Percentiles rank a stretch among this genome's conserved stretches.
These are phyloP conservation scores for Penicillium crystallinum DNA, from an alignment of 495 filamentous ascomycete genomes.

Conservation along the genomic window DNA sequence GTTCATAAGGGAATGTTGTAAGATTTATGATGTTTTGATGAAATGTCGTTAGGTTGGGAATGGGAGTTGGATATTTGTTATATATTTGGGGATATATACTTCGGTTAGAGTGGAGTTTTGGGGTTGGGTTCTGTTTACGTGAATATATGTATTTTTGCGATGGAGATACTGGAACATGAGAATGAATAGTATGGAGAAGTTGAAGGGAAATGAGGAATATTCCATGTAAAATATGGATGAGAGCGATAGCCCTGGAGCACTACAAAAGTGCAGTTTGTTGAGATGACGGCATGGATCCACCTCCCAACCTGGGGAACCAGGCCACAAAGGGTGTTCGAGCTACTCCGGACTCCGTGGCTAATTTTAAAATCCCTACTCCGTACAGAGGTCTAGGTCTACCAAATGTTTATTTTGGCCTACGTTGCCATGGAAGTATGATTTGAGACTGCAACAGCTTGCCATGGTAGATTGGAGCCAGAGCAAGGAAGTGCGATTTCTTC, in stretches of 20 bases:
- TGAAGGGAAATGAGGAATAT: no score
- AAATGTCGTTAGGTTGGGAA: not conserved
- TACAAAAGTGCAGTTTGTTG: not conserved
- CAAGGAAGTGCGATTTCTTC: constrained; percentile 25
- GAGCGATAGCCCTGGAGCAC: not conserved
- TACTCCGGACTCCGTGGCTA: not conserved
- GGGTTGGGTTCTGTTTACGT: not conserved
- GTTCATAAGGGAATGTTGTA: not conserved
- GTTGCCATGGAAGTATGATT: constrained; percentile 18
- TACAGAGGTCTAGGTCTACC: not conserved
- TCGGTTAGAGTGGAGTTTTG: constrained; percentile 3
- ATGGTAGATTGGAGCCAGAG: constrained; percentile 26
- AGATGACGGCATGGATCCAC: not conserved
- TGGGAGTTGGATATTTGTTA: not conserved
- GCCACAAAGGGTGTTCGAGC: not conserved
- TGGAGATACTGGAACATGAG: not conserved
- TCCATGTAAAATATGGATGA: not conserved
- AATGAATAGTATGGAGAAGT: no score
- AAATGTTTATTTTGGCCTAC: not conserved
- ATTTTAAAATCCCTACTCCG: no score
- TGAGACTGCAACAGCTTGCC: constrained; percentile 10
- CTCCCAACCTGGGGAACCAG: constrained; percentile 1
- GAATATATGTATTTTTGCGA: not conserved
- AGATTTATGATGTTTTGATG: not conserved
- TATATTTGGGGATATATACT: not conserved